Base-by-base conservation (phyloP, 768 basidiomycete genomes). In the Leccinum subgranulosum region DNA sequence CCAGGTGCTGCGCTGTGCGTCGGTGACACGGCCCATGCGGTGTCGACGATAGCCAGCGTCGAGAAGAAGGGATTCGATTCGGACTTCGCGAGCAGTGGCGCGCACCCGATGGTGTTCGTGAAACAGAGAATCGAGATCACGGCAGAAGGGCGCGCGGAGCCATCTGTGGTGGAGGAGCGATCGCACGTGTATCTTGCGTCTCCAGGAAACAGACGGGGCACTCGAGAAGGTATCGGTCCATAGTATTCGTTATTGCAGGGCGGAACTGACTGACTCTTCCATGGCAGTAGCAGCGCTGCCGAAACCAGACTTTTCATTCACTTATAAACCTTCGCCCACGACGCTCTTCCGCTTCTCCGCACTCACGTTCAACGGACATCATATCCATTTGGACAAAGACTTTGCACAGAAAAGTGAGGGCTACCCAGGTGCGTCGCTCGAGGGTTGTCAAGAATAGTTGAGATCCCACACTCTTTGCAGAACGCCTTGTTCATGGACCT, bases 331-430 rank as follows among this genome's bases (percentile, higher is more conserved):
- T 3, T 84, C 81, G 25, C 72, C 84, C 34, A 84, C 85, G 9
- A 90, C 87, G 1, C 75, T 94, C 21, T 94, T 94, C 76, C 84
- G 90, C 23, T 94, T 88, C 73, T 93, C 90, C 5, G 90, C 92
- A 19, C 76, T 94, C 23, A 93, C 86, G 62, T 92, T 91, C 75
- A 94, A 94, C 64, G 88, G 83, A 12, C 92, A 94, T 62, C 80
- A 84, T 62, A 90, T 94, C 61, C 92, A 94, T 71, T 80, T 93
- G 27, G 90, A 93, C 73, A 83, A 84, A 57, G 82, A 85, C 23
- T 91, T 86, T 66, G 83, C 88, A 6, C 83, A 80, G 46, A 71
- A 74, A 25, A 77, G 75, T 19, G 88, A 94, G 71, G 88, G 88
- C 8, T 90, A 91, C 61, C 80, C 85, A 60, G 90, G 88, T 84